Evolutionary conservation across 495 filamentous ascomycete genomes (phyloP).

Genomic region (Penicillium steckii): DNA sequence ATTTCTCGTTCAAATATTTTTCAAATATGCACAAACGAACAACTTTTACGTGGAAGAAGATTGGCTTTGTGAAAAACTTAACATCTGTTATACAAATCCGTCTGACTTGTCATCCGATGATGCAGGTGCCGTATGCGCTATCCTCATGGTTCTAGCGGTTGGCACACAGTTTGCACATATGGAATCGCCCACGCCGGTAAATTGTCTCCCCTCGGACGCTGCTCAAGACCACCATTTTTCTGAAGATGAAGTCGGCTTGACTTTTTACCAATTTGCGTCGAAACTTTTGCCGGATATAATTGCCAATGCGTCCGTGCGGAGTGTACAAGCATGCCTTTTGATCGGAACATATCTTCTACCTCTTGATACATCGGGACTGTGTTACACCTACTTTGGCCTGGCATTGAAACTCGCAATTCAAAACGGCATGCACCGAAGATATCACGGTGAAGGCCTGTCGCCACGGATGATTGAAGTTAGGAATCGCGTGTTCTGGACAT

Average conservation of each 20-base stretch:
- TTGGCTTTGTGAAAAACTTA: slow-evolving; percentile 46
- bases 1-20: slow-evolving; percentile 51
- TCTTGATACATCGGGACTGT: slow-evolving; percentile 49
- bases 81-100: slow-evolving; percentile 44
- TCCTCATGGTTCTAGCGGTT: slow-evolving; percentile 51
- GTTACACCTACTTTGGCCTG: slow-evolving; percentile 51
- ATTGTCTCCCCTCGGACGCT: slow-evolving; percentile 30
- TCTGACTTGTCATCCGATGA: slow-evolving; percentile 44
- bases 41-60: slow-evolving; percentile 52
- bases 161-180: slow-evolving; percentile 57
- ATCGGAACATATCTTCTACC: slow-evolving; percentile 51
- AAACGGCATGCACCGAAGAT: slow-evolving; percentile 54
- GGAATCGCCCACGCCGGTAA: slow-evolving; percentile 44
- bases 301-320: slow-evolving; percentile 49
- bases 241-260: slow-evolving; percentile 52
- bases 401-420: slow-evolving; percentile 52
- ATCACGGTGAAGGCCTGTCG: slow-evolving; percentile 45
- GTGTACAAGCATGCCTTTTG: slow-evolving; percentile 51
- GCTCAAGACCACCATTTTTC: slow-evolving; percentile 46
- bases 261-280: slow-evolving; percentile 51
- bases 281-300: slow-evolving; percentile 54
- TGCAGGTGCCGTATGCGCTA: slow-evolving; percentile 44
- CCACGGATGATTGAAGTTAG: slow-evolving; percentile 43
- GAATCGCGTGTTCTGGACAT: slow-evolving; percentile 53
- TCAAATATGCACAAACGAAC: slow-evolving; percentile 54